Conservation (phyloP, 1,284 basidiomycete genomes). For the Puccinia novopanici region DNA sequence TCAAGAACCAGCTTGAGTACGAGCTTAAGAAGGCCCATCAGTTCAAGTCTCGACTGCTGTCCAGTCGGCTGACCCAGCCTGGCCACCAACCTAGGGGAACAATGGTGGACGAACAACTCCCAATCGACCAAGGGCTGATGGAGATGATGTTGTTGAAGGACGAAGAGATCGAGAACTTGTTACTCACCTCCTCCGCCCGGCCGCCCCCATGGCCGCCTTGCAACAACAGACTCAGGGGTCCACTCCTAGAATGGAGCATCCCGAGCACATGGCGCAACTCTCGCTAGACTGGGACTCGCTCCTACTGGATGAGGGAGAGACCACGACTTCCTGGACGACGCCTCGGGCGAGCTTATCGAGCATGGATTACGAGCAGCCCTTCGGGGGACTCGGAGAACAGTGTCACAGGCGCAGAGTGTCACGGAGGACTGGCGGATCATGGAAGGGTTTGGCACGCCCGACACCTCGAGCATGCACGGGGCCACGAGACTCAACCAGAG, state of each 20-base stretch:
- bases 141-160: slow-evolving; percentile 35
- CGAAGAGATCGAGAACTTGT: slow-evolving; percentile 27
- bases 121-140: slow-evolving; percentile 25
- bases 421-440: neutral
- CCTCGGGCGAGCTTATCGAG: neutral
- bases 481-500: slow-evolving; percentile 7
- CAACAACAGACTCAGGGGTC: neutral
- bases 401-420: neutral
- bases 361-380: neutral
- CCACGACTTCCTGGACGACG: neutral
- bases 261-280: neutral
- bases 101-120: neutral
- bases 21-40: slow-evolving; percentile 19
- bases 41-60: neutral
- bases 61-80: neutral
- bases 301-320: slow-evolving; percentile 2
- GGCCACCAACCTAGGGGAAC: neutral
- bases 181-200: neutral
- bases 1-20: slow-evolving; percentile 16
- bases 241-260: too few species aligned
- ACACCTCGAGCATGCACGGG: neutral
- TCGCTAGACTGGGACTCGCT: slow-evolving; percentile 12
- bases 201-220: neutral
- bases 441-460: neutral
- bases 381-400: neutral